Evolutionary conservation across 1,139 yeast species (phyloP).

Genomic region (Lodderomyces elongisporus): DNA sequence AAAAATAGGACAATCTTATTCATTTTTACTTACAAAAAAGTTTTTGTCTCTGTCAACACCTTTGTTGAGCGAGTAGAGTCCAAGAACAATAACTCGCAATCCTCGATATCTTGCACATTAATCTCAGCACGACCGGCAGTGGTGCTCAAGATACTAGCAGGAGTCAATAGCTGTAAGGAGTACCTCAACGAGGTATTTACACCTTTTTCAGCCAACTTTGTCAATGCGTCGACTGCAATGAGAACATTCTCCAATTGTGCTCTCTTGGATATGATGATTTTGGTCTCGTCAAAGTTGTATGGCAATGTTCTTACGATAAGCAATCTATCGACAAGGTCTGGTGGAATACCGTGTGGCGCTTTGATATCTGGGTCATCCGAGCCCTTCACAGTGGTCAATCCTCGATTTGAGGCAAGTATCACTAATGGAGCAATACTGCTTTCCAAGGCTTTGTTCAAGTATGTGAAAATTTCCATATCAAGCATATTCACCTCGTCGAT

Average conservation of each 20-base stretch:
- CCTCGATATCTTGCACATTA: conserved; percentile 68
- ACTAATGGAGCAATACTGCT: conserved; percentile 91
- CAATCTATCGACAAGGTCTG: conserved; percentile 87
- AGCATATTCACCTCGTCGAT: conserved; percentile 98
- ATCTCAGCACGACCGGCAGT: conserved; percentile 72
- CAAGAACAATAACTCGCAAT: conserved; percentile 77
- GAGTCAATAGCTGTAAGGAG: conserved; percentile 84
- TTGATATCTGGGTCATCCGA: conserved; percentile 71
- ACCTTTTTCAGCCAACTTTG: conserved; percentile 68
- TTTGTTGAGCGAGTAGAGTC: conserved; percentile 85
- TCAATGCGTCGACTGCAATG: conserved; percentile 63
- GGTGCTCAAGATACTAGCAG: conserved; percentile 79
- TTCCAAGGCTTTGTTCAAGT: conserved; percentile 88
- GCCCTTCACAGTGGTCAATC: conserved; percentile 86
- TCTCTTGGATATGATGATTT: conserved; percentile 75
- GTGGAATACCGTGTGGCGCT: conserved; percentile 96
- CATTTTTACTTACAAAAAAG: conserved; percentile 37
- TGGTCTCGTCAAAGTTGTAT: conserved; percentile 77
- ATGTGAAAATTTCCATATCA: conserved; percentile 93
- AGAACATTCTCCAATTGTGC: conserved; percentile 69
- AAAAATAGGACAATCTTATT: conserved; percentile 1
- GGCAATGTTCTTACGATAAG: conserved; percentile 89
- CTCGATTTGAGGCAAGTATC: conserved; percentile 92
- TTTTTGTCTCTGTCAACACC: conserved; percentile 56
- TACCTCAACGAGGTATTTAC: conserved; percentile 78